Percentiles rank a stretch among this genome's conserved stretches.
Conservation (phyloP, 108 stramenopile species). For the Chaetoceros muelleri region DNA sequence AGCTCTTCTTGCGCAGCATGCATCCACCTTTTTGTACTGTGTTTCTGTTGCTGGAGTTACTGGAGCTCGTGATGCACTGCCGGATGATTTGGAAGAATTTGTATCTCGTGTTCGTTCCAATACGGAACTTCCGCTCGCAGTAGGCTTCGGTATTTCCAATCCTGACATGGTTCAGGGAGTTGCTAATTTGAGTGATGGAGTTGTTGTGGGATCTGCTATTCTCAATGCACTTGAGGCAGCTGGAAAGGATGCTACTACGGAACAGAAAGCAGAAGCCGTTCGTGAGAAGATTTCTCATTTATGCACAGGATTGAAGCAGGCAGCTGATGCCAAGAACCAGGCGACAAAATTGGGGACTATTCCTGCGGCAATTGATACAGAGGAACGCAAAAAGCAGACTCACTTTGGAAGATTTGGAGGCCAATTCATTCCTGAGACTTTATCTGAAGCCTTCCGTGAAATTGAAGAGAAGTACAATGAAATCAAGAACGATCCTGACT, state of each 20-base stretch:
- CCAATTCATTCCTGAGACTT: slow-evolving; percentile 95
- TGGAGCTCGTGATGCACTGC: slow-evolving; percentile 74
- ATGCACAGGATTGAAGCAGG: slow-evolving; percentile 55
- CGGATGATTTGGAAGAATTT: slow-evolving; percentile 84
- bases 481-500: slow-evolving; percentile 82
- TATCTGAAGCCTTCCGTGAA: slow-evolving; percentile 92
- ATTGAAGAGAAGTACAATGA: slow-evolving; percentile 81
- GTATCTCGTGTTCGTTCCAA: slow-evolving; percentile 76
- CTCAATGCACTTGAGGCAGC: slow-evolving; percentile 81
- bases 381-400: slow-evolving; percentile 26
- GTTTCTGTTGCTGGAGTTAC: slow-evolving; percentile 96
- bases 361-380: slow-evolving; percentile 30
- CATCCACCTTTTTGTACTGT: slow-evolving; percentile 92
- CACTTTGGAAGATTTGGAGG: slow-evolving; percentile 96
- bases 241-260: slow-evolving; percentile 55
- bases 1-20: slow-evolving; percentile 70
- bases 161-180: slow-evolving; percentile 86
- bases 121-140: slow-evolving; percentile 87
- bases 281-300: slow-evolving; percentile 59
- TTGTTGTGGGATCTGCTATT: slow-evolving; percentile 94
- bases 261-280: slow-evolving; percentile 68
- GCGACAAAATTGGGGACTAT: slow-evolving; percentile 61
- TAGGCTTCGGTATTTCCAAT: slow-evolving; percentile 94
- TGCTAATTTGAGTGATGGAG: slow-evolving; percentile 89
- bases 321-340: slow-evolving; percentile 43